Conservation (phyloP, 768 basidiomycete species). For the Chlorophyllum brunneum region DNA sequence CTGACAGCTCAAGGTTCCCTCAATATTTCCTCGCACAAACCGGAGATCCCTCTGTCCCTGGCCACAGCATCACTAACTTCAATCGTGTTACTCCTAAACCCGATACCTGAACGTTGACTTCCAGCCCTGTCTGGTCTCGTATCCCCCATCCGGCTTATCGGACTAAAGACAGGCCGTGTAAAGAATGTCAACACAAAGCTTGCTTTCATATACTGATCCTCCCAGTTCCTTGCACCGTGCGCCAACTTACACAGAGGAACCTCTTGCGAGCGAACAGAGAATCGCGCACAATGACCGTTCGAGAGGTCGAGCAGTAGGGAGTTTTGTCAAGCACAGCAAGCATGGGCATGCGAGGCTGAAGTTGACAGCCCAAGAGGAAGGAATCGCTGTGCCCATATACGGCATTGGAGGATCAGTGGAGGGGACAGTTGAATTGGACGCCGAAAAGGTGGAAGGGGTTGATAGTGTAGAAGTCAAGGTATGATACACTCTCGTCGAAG, state of each 20-base stretch:
- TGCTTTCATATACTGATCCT: conserved; percentile 46
- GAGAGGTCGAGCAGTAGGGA: conserved; percentile 37
- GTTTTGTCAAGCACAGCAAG: conserved; percentile 58
- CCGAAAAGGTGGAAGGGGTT: conserved; percentile 47
- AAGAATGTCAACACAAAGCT: conserved; percentile 58
- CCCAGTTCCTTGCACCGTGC: conserved; percentile 29
- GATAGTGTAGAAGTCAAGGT: conserved; percentile 65
- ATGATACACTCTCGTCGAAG: conserved; percentile 15
- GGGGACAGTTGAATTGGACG: conserved; percentile 48
- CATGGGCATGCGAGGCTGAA: conserved; percentile 48
- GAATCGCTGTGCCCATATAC: conserved; percentile 52
- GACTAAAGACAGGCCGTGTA: too few species aligned
- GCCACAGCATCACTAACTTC: too few species aligned
- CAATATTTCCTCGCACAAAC: too few species aligned
- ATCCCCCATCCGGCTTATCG: too few species aligned
- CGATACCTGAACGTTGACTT: too few species aligned
- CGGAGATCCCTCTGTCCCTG: too few species aligned
- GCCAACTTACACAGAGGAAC: conserved; percentile 52
- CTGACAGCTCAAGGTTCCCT: too few species aligned
- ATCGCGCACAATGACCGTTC: conserved; percentile 41
- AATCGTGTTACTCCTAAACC: too few species aligned
- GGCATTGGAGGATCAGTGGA: conserved; percentile 46
- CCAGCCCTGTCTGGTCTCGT: too few species aligned
- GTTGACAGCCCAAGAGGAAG: conserved; percentile 49
- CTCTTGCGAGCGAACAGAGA: conserved; percentile 48